phyloP scores from a whole-genome alignment of 2,329 filamentous ascomycete species.

The Stagonosporopsis cucurbitacearum region DNA sequence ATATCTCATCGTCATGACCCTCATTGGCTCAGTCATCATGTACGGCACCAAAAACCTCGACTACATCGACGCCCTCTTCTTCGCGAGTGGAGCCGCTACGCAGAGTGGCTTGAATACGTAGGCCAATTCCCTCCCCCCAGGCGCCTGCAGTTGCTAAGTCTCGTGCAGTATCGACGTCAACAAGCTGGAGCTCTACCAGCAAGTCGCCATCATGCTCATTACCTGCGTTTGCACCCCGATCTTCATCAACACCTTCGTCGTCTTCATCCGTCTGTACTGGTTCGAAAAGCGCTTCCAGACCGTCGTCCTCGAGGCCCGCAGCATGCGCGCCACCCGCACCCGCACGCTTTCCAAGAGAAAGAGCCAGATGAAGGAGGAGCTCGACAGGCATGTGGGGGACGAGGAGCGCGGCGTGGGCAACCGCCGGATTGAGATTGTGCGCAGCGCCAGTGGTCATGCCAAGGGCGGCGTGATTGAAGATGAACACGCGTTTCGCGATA shows the following conservation, averaged over 20 bases:
- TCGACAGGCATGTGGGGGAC: constrained; percentile 53
- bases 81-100: constrained; percentile 83
- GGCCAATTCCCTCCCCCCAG: constrained; percentile 12
- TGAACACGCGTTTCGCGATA: constrained; percentile 52
- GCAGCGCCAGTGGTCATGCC: constrained; percentile 58
- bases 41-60: constrained; percentile 68
- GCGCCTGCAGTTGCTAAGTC: constrained; percentile 23
- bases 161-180: constrained; percentile 57
- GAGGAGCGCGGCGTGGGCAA: constrained; percentile 70
- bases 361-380: constrained; percentile 55
- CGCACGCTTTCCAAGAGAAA: constrained; percentile 65
- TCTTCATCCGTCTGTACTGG: constrained; percentile 94
- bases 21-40: constrained; percentile 79
- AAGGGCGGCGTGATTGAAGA: constrained; percentile 67
- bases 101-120: constrained; percentile 91
- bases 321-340: constrained; percentile 63
- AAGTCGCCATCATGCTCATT: constrained; percentile 55
- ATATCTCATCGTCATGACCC: constrained; percentile 76
- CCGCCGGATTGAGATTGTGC: constrained; percentile 70
- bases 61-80: constrained; percentile 90
- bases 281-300: constrained; percentile 95
- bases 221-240: constrained; percentile 51
- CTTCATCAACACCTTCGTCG: constrained; percentile 69
- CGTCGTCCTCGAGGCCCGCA: constrained; percentile 75
- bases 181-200: constrained; percentile 55